Base-by-base conservation (phyloP, 495 filamentous ascomycete species). In the Beverwykella pulmonaria region DNA sequence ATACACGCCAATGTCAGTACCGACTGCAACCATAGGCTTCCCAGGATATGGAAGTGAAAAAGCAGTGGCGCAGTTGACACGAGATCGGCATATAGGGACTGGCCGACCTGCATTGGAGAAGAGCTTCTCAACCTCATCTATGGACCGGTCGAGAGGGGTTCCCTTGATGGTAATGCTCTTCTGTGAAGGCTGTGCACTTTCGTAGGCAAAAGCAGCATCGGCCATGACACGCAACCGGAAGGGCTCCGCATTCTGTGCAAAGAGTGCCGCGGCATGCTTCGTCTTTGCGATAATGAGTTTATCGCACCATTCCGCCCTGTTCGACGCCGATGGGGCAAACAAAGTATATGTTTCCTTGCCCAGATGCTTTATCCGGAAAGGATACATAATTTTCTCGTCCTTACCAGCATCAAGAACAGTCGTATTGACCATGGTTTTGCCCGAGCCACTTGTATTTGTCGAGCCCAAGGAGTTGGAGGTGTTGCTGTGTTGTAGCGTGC, bases 321-420 rank as follows among this genome's bases (percentile, higher is more conserved):
- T 89, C 60, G 87, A 82, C 1, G 87, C 83, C 0, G 84, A 86
- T 27, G 87, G 83, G 0, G 93, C 92, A 69, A 94, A 98, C 2
- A 99, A 83, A 1, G 88, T 95, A 75, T 96, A 98, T 2, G 82
- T 84, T 60, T 92, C 90, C 58, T 92, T 88, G 8, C 94, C 94
- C n/a, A 99, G 84, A 78, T 99, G 95, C 75, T 96, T 97, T 75
- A 99, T 88, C 65, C 87, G 88, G 84, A 99, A 98, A 3, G 95
- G 94, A 74, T 90, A 98, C 65, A 98, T 82, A 41, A 95, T 87
- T 75, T 87, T 92, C 63, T 93, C 91, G 68, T 93, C 89, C 58
- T 83, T 86, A 4, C 79, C 73, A 47, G 53, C 79, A 15, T 88
- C 86, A 9, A 84, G 71, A 15, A 74, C 73, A 5, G 87, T 87